Evolutionary conservation across 345 rosid species (phyloP).

Genomic region (Hevea brasiliensis): DNA sequence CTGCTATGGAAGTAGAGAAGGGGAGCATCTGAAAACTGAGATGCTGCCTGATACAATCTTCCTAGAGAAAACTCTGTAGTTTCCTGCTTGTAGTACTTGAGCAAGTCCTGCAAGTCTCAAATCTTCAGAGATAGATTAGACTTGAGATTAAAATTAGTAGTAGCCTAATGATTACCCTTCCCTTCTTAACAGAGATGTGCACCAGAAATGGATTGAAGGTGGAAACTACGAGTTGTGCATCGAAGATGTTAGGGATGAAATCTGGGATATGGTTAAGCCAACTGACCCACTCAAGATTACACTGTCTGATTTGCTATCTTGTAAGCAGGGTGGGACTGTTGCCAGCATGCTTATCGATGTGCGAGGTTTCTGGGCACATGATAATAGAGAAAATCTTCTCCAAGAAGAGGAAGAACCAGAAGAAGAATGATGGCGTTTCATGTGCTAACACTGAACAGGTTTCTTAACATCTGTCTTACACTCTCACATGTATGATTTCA

Average conservation of each 20-base stretch:
- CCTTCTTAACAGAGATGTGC: slow-evolving; percentile 74
- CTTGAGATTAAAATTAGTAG: background rate
- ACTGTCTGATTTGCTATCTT: slow-evolving; percentile 66
- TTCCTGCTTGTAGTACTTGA: slow-evolving; percentile 78
- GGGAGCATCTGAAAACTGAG: slow-evolving; percentile 74
- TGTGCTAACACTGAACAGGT: slow-evolving; percentile 16
- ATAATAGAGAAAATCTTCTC: slow-evolving; percentile 95
- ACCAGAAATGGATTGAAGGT: slow-evolving; percentile 99
- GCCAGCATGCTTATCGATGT: slow-evolving; percentile 98
- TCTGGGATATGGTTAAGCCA: slow-evolving; percentile 99
- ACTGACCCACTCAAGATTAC: slow-evolving; percentile 72
- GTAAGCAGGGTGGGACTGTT: slow-evolving; percentile 97
- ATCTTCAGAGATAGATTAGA: slow-evolving; percentile 45
- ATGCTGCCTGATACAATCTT: slow-evolving; percentile 94
- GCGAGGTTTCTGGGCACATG: slow-evolving; percentile 99
- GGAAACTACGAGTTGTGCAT: slow-evolving; percentile 96
- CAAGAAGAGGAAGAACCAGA: slow-evolving; percentile 99
- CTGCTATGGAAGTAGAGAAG: slow-evolving; percentile 83
- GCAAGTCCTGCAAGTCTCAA: slow-evolving; percentile 71
- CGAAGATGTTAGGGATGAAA: slow-evolving; percentile 96
- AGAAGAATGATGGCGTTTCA: slow-evolving; percentile 30
- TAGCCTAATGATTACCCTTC: background rate
- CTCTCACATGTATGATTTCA: slow-evolving; percentile 6
- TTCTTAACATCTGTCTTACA: background rate
- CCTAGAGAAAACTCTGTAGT: slow-evolving; percentile 71